Evolutionary conservation across 2,329 filamentous ascomycete genomes (phyloP).

Genomic region (Ascochyta rabiei): DNA sequence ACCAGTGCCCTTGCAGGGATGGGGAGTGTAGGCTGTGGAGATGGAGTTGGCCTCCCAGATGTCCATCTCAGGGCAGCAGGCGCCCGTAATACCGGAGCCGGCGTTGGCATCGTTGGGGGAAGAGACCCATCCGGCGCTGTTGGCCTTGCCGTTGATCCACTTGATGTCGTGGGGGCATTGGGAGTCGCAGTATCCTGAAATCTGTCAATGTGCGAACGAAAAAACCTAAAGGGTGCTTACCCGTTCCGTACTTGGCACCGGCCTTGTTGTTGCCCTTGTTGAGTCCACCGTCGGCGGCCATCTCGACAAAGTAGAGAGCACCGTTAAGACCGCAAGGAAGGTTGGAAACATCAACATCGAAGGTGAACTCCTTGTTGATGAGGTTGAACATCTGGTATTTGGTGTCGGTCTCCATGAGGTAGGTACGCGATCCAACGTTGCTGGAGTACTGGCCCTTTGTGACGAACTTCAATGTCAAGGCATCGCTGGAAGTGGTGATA

Average conservation of each 20-base stretch:
- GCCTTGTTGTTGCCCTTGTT: slow-evolving; percentile 58
- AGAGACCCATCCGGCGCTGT: slow-evolving; percentile 60
- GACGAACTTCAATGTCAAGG: slow-evolving; percentile 63
- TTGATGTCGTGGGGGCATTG: slow-evolving; percentile 58
- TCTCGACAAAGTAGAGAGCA: slow-evolving; percentile 58
- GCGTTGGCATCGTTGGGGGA: slow-evolving; percentile 61
- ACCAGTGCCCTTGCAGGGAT: slow-evolving; percentile 62
- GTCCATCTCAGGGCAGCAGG: slow-evolving; percentile 73
- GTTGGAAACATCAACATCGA: slow-evolving; percentile 60
- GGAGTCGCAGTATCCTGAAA: slow-evolving; percentile 45
- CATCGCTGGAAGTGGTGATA: slow-evolving; percentile 58
- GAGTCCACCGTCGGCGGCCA: slow-evolving; percentile 58
- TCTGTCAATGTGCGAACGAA: slow-evolving; percentile 12
- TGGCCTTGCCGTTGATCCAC: slow-evolving; percentile 60
- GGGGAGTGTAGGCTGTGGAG: slow-evolving; percentile 68
- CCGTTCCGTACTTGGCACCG: slow-evolving; percentile 64
- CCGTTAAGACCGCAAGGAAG: slow-evolving; percentile 74
- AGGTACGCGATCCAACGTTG: slow-evolving; percentile 52
- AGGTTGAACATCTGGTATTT: slow-evolving; percentile 53
- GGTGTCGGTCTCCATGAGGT: slow-evolving; percentile 49
- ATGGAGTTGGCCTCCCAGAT: slow-evolving; percentile 74
- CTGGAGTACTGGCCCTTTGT: slow-evolving; percentile 56
- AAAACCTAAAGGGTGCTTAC: slow-evolving; percentile 44
- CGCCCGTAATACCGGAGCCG: slow-evolving; percentile 60
- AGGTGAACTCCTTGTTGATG: slow-evolving; percentile 51